phyloP scores from a whole-genome alignment of 1,139 yeast genomes.

The Candida tropicalis region DNA sequence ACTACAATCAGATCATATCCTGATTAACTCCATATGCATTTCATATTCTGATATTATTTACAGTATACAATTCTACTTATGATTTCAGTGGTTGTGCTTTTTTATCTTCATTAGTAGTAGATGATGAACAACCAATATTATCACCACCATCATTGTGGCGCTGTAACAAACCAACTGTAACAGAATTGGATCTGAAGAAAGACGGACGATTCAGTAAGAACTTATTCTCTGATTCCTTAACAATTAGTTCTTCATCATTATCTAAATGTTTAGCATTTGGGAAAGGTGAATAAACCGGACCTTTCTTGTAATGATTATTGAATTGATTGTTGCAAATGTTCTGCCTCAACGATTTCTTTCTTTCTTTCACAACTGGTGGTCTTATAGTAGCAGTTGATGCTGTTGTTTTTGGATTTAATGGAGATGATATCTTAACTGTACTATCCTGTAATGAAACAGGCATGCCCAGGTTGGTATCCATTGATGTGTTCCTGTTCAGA shows the following conservation, averaged over 20 bases:
- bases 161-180: conserved; percentile 45
- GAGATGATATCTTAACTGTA: conserved; percentile 5
- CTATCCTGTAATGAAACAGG: not conserved
- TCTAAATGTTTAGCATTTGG: conserved; percentile 46
- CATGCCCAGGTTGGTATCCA: conserved; percentile 3
- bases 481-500: not conserved
- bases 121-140: no score
- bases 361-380: not conserved
- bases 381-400: not conserved
- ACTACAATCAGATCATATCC: no score
- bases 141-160: not conserved
- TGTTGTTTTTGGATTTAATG: conserved; percentile 5
- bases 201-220: conserved; percentile 28
- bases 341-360: conserved; percentile 12
- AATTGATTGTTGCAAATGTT: conserved; percentile 25
- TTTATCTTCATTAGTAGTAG: not conserved
- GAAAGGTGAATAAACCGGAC: conserved; percentile 39
- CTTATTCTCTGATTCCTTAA: conserved; percentile 24
- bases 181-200: conserved; percentile 42
- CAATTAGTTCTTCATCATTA: conserved; percentile 32
- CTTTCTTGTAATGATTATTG: conserved; percentile 51
- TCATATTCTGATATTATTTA: no score
- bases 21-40: no score
- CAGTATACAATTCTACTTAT: not conserved
- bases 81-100: not conserved